A percentile compares a stretch with the other conserved stretches of the same genome.
Conservation (phyloP, 768 basidiomycete genomes). For the Pulveroboletus sp. region DNA sequence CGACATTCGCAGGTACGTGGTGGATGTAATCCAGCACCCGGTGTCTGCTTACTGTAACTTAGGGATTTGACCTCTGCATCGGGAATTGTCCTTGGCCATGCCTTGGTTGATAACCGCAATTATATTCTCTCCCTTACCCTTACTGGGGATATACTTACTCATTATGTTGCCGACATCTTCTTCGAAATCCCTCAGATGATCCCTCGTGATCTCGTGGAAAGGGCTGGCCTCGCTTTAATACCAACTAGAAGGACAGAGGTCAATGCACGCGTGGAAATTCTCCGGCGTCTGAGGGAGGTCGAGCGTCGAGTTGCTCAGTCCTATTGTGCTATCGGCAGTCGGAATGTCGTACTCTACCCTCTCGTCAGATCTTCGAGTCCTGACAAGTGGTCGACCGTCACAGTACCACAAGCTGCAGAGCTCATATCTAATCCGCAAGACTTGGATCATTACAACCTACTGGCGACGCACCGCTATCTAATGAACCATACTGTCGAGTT, state of each 20-base stretch:
- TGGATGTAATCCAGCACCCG: not conserved
- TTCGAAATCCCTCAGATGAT: slow-evolving; percentile 59
- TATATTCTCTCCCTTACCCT: slow-evolving; percentile 29
- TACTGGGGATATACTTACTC: slow-evolving; percentile 49
- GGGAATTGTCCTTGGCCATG: slow-evolving; percentile 28
- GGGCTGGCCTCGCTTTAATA: slow-evolving; percentile 40
- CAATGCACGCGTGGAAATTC: slow-evolving; percentile 59
- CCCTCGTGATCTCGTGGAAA: slow-evolving; percentile 38
- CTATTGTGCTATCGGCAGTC: slow-evolving; percentile 31
- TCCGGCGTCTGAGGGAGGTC: slow-evolving; percentile 54
- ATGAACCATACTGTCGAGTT: slow-evolving; percentile 53
- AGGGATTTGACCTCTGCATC: slow-evolving; percentile 21
- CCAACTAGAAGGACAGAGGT: slow-evolving; percentile 35
- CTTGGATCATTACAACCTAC: slow-evolving; percentile 33
- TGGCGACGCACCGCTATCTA: slow-evolving; percentile 60
- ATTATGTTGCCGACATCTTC: slow-evolving; percentile 48
- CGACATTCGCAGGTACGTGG: slow-evolving; percentile 46
- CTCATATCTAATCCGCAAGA: slow-evolving; percentile 33
- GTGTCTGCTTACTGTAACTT: slow-evolving; percentile 7
- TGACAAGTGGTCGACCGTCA: slow-evolving; percentile 51
- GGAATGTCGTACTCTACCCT: slow-evolving; percentile 37
- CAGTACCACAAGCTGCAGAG: slow-evolving; percentile 48
- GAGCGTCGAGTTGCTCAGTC: slow-evolving; percentile 44
- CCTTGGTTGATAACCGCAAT: slow-evolving; percentile 29
- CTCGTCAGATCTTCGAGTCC: slow-evolving; percentile 41